Base-by-base conservation (phyloP, 192 early-diverging fungal genomes). In the Spizellomyces sp. region DNA sequence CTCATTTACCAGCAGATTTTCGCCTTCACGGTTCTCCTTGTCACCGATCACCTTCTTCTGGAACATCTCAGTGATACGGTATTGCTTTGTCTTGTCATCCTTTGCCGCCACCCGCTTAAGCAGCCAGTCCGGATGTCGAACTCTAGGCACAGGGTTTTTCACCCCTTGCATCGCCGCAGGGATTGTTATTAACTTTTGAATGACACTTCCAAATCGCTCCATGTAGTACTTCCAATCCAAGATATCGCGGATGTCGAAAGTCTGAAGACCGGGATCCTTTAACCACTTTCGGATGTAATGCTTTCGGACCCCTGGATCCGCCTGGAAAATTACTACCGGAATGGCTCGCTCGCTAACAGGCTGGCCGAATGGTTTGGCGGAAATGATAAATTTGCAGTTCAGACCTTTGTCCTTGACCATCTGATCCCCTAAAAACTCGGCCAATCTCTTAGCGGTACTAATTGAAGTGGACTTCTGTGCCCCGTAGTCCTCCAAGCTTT, bases 401-500 rank as follows among this genome's bases (percentile, higher is more conserved):
- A 99, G 77, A 17, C 95, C 95, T 72, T 96, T 96, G 79, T 96
- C 98, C 77, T 96, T 95, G 19, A 98, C 95, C 95, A 98, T 97
- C 71, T 96, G 88, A 74, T 97, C 94, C 58, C 98, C 98, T 69
- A 99, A 80, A 58, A 99, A 97, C 86, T 98, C 96, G 1, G 95
- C 95, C 44, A 99, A 78, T 62, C 98, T 89, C 17, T 90, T 92
- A 2, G 98, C 98, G 2, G 96, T 96, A 64, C 89, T 95, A 66
- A 99, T 97, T 9, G 95, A 87, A 8, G 98, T 97, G 4, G 93
- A 95, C 68, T 98, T 98, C 80, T 95, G 94, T 9, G 77, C 74
- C 5, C 93, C 98, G 76, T 99, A 99, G n/a, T 92, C 90, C 62
- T 94, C 93, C 56, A 98, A 79, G 8, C 93, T 85, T 70, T 95